Conservation (phyloP, 768 basidiomycete genomes). For the Podaxis sp. region DNA sequence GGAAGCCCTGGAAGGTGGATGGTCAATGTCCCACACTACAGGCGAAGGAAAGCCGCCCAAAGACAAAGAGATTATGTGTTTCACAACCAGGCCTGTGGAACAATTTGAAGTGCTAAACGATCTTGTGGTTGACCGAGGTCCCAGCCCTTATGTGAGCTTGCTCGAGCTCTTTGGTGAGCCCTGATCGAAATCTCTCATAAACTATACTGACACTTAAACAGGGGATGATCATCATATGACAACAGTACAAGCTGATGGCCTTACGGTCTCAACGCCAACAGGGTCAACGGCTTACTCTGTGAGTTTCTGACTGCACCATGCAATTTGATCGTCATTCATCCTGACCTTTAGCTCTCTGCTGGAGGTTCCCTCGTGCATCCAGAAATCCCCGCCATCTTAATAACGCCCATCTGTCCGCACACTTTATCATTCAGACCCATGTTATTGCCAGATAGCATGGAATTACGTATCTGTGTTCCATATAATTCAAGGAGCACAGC, state of each 20-base stretch:
- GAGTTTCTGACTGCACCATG: conserved; percentile 22
- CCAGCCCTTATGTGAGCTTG: conserved; percentile 94
- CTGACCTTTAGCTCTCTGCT: conserved; percentile 66
- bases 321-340: conserved; percentile 5
- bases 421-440: conserved; percentile 98
- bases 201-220: conserved; percentile 26
- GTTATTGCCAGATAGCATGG: conserved; percentile 98
- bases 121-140: conserved; percentile 95
- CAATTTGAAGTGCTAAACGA: conserved; percentile 97
- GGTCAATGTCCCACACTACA: conserved; percentile 23
- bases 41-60: conserved; percentile 49
- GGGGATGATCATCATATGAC: conserved; percentile 99
- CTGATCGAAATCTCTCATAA: neutral
- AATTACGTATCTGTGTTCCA: conserved; percentile 96
- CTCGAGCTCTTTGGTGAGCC: conserved; percentile 91
- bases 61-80: conserved; percentile 98
- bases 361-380: conserved; percentile 98
- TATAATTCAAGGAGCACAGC: conserved; percentile 98
- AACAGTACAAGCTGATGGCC: conserved; percentile 96
- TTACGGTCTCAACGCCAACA: conserved; percentile 94
- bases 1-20: conserved; percentile 91
- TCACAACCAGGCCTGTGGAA: conserved; percentile 90
- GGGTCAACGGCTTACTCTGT: conserved; percentile 99
- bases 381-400: conserved; percentile 93
- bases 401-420: conserved; percentile 97